phyloP scores from a whole-genome alignment of 2,329 filamentous ascomycete species.

The Pestalotiopsis sp. region DNA sequence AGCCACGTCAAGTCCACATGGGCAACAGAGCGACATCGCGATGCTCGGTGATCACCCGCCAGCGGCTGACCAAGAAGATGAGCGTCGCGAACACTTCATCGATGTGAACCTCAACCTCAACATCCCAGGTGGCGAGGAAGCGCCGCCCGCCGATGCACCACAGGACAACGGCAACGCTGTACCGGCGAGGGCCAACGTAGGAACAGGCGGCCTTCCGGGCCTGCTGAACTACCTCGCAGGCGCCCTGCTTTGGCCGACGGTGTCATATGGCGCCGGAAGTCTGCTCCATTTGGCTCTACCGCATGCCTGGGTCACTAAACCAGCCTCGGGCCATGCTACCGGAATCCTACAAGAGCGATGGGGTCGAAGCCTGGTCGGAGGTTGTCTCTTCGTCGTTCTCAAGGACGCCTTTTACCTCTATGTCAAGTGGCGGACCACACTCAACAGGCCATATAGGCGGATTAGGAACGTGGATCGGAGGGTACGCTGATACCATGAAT shows the following conservation, averaged over 20 bases:
- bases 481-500: not conserved
- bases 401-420: slow-evolving; percentile 69
- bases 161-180: slow-evolving; percentile 8
- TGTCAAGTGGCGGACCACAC: slow-evolving; percentile 64
- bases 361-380: slow-evolving; percentile 87
- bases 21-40: slow-evolving; percentile 9
- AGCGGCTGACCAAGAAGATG: not conserved
- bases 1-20: slow-evolving; percentile 41
- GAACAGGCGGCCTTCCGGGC: slow-evolving; percentile 12
- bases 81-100: slow-evolving; percentile 1
- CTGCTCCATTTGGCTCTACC: slow-evolving; percentile 72
- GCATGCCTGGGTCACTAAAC: slow-evolving; percentile 61
- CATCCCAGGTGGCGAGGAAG: slow-evolving; percentile 18
- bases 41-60: not conserved
- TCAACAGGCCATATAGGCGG: slow-evolving; percentile 55
- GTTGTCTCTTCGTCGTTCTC: slow-evolving; percentile 83
- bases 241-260: slow-evolving; percentile 75
- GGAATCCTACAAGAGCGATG: slow-evolving; percentile 82
- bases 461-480: slow-evolving; percentile 54
- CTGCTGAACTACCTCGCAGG: slow-evolving; percentile 51
- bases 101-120: slow-evolving; percentile 26
- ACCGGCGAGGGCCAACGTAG: slow-evolving; percentile 3
- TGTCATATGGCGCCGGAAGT: slow-evolving; percentile 80
- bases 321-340: slow-evolving; percentile 37
- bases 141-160: not conserved